Conservation (phyloP, 2,329 filamentous ascomycete genomes). For the Apiospora phragmitis region DNA sequence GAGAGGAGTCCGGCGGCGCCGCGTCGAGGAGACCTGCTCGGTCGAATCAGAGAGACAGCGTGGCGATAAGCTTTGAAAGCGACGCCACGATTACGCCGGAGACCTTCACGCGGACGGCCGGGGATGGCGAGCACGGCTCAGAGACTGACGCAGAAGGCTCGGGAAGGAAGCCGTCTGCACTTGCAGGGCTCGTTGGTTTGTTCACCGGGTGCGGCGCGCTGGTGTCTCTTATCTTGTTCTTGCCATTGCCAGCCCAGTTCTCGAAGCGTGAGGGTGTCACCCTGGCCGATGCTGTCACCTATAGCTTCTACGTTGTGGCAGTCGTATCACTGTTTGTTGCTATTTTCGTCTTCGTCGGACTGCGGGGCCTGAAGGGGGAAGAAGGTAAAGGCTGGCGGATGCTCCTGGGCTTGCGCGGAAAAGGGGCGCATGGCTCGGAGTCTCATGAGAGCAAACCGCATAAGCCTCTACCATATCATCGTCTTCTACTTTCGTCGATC, state of each 20-base stretch:
- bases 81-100: constrained; percentile 75
- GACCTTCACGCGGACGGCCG: constrained; percentile 45
- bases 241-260: constrained; percentile 84
- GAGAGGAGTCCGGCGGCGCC: constrained; percentile 22
- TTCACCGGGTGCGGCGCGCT: constrained; percentile 93
- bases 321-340: constrained; percentile 71
- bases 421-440: constrained; percentile 12
- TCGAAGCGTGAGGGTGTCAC: constrained; percentile 69
- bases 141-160: constrained; percentile 23
- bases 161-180: constrained; percentile 51
- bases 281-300: constrained; percentile 71
- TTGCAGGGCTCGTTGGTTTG: constrained; percentile 88
- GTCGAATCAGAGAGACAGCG: constrained; percentile 52
- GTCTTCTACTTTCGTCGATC: constrained; percentile 63
- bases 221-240: constrained; percentile 76
- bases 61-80: constrained; percentile 69
- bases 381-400: constrained; percentile 72
- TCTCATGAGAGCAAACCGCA: constrained; percentile 10
- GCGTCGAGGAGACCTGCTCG: constrained; percentile 20
- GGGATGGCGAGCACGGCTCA: constrained; percentile 17
- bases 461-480: constrained; percentile 53
- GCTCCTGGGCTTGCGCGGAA: constrained; percentile 45
- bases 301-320: constrained; percentile 88
- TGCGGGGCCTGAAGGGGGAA: constrained; percentile 70
- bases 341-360: constrained; percentile 74